phyloP scores from a whole-genome alignment of 805 yeast genomes.

The Millerozyma miso region DNA sequence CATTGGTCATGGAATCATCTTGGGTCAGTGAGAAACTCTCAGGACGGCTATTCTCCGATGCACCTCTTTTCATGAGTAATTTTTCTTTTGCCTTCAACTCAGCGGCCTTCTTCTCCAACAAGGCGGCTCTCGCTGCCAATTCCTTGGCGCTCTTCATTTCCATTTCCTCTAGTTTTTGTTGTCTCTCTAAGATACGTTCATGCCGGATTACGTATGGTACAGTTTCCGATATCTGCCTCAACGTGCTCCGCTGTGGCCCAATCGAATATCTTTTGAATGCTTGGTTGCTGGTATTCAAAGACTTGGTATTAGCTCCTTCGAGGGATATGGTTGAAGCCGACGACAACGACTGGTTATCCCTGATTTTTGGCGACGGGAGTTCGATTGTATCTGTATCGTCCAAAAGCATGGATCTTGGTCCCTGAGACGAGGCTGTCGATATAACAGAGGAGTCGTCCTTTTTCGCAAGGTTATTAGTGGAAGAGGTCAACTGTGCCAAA shows the following conservation, averaged over 20 bases:
- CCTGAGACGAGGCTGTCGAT: slow-evolving; percentile 16
- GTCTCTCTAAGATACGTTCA: slow-evolving; percentile 69
- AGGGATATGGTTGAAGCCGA: slow-evolving; percentile 27
- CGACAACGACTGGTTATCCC: slow-evolving; percentile 27
- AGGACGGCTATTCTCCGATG: slow-evolving; percentile 15
- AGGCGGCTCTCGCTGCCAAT: slow-evolving; percentile 68
- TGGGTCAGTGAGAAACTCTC: not conserved
- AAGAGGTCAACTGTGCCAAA: slow-evolving; percentile 48
- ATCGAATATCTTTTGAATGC: slow-evolving; percentile 41
- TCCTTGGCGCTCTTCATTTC: slow-evolving; percentile 77
- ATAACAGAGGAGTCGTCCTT: slow-evolving; percentile 17
- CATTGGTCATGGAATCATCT: slow-evolving; percentile 3
- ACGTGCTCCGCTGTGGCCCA: slow-evolving; percentile 54
- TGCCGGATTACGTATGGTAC: slow-evolving; percentile 81
- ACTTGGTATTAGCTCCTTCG: slow-evolving; percentile 13
- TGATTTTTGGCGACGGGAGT: slow-evolving; percentile 22
- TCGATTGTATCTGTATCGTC: slow-evolving; percentile 20
- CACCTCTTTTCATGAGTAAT: slow-evolving; percentile 41
- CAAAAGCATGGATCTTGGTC: slow-evolving; percentile 33
- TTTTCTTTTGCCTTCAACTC: slow-evolving; percentile 66
- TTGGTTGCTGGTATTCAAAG: slow-evolving; percentile 21
- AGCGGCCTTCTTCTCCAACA: slow-evolving; percentile 70
- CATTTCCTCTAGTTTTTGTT: slow-evolving; percentile 72
- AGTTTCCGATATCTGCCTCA: slow-evolving; percentile 76
- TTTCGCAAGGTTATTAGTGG: slow-evolving; percentile 12